Conservation (phyloP, 257 asterid genomes). For the Eustoma russellianum region DNA sequence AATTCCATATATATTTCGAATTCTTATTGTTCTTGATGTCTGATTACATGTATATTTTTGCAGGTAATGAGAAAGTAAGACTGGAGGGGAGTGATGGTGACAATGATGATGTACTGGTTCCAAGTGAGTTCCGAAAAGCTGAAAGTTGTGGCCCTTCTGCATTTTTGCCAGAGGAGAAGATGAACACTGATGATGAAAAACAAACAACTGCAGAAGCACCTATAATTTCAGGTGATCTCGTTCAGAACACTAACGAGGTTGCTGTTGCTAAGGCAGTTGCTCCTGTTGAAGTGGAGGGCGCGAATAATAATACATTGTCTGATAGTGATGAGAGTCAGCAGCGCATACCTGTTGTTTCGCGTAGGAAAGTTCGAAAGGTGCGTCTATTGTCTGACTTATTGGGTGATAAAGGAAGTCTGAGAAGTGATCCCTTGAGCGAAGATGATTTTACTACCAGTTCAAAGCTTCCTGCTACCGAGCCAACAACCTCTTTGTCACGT, state of each 20-base stretch:
- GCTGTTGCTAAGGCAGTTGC: slow-evolving; percentile 13
- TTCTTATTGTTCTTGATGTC: too few species aligned
- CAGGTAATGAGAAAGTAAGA: too few species aligned
- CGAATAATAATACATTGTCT: slow-evolving; percentile 25
- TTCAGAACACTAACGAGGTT: background rate
- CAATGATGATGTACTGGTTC: background rate
- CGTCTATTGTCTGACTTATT: slow-evolving; percentile 69
- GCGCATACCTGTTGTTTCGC: slow-evolving; percentile 17
- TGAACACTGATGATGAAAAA: slow-evolving; percentile 1
- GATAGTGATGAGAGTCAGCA: slow-evolving; percentile 27
- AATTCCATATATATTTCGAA: too few species aligned
- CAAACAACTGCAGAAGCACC: slow-evolving; percentile 1
- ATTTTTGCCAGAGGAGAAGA: background rate
- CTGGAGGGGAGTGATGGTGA: too few species aligned
- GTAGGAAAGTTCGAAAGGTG: slow-evolving; percentile 44
- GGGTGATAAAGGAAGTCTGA: slow-evolving; percentile 29
- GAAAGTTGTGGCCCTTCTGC: background rate
- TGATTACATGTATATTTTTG: too few species aligned
- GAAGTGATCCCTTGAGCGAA: slow-evolving; percentile 10
- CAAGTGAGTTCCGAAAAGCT: slow-evolving; percentile 2
- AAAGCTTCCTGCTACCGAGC: slow-evolving; percentile 18
- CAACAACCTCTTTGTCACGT: slow-evolving; percentile 19
- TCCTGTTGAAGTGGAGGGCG: slow-evolving; percentile 20
- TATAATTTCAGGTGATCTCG: background rate
- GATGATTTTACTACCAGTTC: slow-evolving; percentile 18